These are phyloP conservation scores for Lactarius sp. DNA, from an alignment of 768 basidiomycete genomes.

Conservation along the genomic window DNA sequence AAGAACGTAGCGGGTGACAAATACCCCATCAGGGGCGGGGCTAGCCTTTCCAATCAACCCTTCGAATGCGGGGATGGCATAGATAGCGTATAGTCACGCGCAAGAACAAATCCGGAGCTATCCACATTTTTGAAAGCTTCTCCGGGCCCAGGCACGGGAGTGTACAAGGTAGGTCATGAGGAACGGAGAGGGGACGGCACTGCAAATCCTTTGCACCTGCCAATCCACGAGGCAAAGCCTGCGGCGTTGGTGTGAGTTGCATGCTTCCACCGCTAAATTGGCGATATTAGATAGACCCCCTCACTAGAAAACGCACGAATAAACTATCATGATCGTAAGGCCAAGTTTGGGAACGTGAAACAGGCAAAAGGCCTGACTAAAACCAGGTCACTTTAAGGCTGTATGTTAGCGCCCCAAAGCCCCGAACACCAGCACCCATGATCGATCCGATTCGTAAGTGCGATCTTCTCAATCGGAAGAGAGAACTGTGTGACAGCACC, in stretches of 20 bases:
- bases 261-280: not conserved
- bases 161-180: not conserved
- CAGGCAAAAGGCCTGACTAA: not conserved
- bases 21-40: not conserved
- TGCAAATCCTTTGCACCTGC: not conserved
- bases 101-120: not conserved
- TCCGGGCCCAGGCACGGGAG: not conserved
- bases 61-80: not conserved
- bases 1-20: not conserved
- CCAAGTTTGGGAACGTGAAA: not conserved
- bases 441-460: not conserved
- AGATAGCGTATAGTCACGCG: not conserved
- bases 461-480: not conserved
- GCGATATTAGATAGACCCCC: not conserved
- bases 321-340: not conserved
- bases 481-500: constrained; percentile 2
- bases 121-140: not conserved
- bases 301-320: not conserved
- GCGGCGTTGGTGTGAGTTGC: not conserved
- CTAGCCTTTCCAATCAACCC: not conserved
- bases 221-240: not conserved
- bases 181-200: not conserved
- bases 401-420: not conserved
- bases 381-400: not conserved
- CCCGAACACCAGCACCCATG: not conserved